Base-by-base conservation (phyloP, 108 stramenopile genomes). In the Pseudonitzschia multistriata region DNA sequence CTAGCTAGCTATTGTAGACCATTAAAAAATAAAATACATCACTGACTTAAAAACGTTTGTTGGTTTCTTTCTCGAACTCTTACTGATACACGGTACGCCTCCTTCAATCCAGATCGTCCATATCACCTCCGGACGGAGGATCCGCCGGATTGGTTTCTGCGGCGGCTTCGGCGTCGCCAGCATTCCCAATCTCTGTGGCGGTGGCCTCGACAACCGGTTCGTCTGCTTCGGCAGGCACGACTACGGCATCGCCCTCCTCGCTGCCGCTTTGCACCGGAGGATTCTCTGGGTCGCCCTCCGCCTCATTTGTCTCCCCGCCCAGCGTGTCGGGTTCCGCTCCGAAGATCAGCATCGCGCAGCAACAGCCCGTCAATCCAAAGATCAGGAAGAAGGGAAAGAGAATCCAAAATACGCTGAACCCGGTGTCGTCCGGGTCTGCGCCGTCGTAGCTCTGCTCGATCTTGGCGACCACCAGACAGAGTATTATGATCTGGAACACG, bases 401-500 rank as follows among this genome's bases (percentile, higher is more conserved):
- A 34, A 92, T 85, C 91, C 91, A 92, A 70, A 92, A 83, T 13
- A 86, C 56, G 61, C 82, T 86, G 73, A 79, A 89, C 22, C 85
- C 85, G 35, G 71, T 67, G 49, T 85, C 84, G 24, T 66, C 63
- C 8, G 71, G 73, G 49, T 81, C 73, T 5, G 73, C 67, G 22
- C 62, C 74, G 22, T 75, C 78, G 66, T 84, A 78, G 11, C 67
- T 69, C 39, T 83, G 56, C 40, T 91, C 83, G 37, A 92, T 67
- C 61, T 92, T 89, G 13, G 70, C 88, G 25, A 92, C 88, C 50
- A 92, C 77, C 57, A 88, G 70, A 28, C 74, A 79, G 27, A 88
- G 54, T 21, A 89, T 66, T 1, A 86, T 78, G 19, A 87, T 74
- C 52, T 89, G 78, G 62, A 86, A 77, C 50, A 74, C 71, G 21